phyloP scores from a whole-genome alignment of 1,284 basidiomycete genomes.

The Microbotryum scabiosae region DNA sequence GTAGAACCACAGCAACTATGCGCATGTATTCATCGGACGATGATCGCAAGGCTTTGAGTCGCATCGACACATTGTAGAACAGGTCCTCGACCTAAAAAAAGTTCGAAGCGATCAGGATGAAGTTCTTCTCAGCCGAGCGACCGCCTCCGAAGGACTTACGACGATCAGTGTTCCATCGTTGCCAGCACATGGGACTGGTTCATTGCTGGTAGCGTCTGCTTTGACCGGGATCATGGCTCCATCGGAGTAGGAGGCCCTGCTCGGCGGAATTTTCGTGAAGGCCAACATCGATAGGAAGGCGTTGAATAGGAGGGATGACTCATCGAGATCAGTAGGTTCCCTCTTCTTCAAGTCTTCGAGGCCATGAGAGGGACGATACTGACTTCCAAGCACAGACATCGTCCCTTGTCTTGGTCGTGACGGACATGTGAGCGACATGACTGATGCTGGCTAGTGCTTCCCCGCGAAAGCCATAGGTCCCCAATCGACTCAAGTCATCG shows the following conservation, averaged over 20 bases:
- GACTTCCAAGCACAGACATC: constrained; percentile 84
- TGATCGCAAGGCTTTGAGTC: constrained; percentile 74
- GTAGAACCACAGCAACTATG: constrained; percentile 86
- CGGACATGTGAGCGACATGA: constrained; percentile 80
- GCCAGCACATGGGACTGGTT: constrained; percentile 83
- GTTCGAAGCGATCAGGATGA: neutral
- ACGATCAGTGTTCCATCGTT: constrained; percentile 88
- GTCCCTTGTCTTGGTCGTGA: constrained; percentile 75
- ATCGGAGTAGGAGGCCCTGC: constrained; percentile 69
- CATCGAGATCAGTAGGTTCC: neutral
- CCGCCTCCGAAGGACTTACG: constrained; percentile 44
- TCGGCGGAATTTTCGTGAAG: no score
- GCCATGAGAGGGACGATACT: constrained; percentile 34
- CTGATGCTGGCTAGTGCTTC: constrained; percentile 96
- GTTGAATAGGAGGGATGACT: neutral
- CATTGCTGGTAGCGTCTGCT: constrained; percentile 52
- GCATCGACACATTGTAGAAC: constrained; percentile 88
- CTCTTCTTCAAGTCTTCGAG: neutral
- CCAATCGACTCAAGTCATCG: constrained; percentile 73
- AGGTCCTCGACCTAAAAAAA: constrained; percentile 72
- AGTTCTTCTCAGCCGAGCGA: neutral
- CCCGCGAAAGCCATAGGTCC: constrained; percentile 94
- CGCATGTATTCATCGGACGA: constrained; percentile 86
- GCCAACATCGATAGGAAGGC: no score
- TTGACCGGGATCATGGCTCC: constrained; percentile 62